Conservation (phyloP, 75 land plant genomes). For the Chamaecyparis obtusa region DNA sequence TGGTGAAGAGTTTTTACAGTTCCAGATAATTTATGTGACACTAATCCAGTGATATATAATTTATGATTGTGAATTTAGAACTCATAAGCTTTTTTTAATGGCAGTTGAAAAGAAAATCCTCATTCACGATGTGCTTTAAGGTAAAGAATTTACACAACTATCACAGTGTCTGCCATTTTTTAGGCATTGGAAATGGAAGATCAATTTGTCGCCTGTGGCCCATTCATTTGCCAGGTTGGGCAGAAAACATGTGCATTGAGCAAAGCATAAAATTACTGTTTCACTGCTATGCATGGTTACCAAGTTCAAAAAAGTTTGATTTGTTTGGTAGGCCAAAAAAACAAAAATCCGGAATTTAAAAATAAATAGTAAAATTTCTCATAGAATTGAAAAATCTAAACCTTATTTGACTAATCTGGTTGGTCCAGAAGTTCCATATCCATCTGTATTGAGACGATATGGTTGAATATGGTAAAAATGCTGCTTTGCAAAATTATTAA, state of each 20-base stretch:
- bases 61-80: neutral
- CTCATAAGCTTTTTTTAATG: neutral
- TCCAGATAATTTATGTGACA: neutral
- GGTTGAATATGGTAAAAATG: neutral
- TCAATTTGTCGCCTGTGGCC: neutral
- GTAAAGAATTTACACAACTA: no score
- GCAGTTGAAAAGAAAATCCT: neutral
- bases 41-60: neutral
- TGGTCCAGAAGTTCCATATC: no score
- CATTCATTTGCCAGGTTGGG: neutral
- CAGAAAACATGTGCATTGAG: neutral
- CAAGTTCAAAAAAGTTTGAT: no score
- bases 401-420: no score
- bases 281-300: neutral
- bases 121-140: no score
- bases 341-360: no score
- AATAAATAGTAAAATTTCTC: no score
- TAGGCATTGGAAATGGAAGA: neutral
- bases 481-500: neutral
- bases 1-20: no score
- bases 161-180: neutral
- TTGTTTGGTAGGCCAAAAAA: no score
- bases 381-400: no score
- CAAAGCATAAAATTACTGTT: neutral
- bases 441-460: no score